Evolutionary conservation across 805 yeast species (phyloP).

Genomic region (Candida incommunis): DNA sequence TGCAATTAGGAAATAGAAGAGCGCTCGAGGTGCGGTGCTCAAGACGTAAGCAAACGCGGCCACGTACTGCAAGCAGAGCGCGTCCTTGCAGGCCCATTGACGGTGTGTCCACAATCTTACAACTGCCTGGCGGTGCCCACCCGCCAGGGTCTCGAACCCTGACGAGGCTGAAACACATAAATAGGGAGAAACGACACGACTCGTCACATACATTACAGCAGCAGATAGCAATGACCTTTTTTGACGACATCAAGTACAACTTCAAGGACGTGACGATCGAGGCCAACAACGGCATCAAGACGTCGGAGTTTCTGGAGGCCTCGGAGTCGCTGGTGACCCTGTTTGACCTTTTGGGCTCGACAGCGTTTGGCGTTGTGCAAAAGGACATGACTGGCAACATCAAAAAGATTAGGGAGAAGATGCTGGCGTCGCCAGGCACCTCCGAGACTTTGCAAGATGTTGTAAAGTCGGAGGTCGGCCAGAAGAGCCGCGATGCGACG

Average conservation of each 20-base stretch:
- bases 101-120: no score
- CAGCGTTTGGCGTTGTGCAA: constrained; percentile 77
- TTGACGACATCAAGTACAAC: constrained; percentile 61
- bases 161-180: no score
- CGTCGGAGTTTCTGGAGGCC: constrained; percentile 69
- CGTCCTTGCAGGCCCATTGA: no score
- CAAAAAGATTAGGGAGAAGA: constrained; percentile 53
- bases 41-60: no score
- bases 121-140: no score
- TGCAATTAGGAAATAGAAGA: no score
- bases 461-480: constrained; percentile 55
- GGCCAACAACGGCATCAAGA: constrained; percentile 47
- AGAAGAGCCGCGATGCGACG: constrained; percentile 62
- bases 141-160: no score
- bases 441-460: constrained; percentile 65
- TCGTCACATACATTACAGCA: constrained; percentile 1
- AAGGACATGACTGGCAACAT: constrained; percentile 82
- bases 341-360: constrained; percentile 68
- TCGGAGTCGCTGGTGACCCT: constrained; percentile 70
- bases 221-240: constrained; percentile 37
- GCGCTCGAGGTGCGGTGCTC: no score
- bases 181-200: no score
- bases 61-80: no score
- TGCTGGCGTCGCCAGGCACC: constrained; percentile 47
- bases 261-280: constrained; percentile 60